Evolutionary conservation across 371 early-diverging fungal genomes (phyloP).

Genomic region (Gilbertella persicaria): DNA sequence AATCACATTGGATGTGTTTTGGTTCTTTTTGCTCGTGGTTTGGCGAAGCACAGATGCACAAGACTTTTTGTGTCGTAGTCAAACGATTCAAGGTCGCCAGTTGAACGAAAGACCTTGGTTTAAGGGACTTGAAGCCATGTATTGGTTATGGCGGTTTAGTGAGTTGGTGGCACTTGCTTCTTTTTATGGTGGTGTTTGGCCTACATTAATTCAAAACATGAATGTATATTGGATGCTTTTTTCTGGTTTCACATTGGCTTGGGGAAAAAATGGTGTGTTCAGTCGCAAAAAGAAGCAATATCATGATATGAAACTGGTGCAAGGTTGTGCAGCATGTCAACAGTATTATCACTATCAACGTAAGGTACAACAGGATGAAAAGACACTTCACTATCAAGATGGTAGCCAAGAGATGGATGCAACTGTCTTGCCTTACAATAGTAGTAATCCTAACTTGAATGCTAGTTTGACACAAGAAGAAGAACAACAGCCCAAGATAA

Average conservation of each 20-base stretch:
- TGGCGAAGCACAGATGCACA: constrained; percentile 30
- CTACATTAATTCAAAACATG: constrained; percentile 27
- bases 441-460: not conserved
- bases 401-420: too few relatives aligned
- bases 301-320: not conserved
- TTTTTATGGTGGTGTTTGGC: constrained; percentile 47
- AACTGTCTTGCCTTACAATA: not conserved
- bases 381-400: not conserved
- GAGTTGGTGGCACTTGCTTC: constrained; percentile 33
- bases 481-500: not conserved
- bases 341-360: not conserved
- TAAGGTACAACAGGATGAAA: not conserved
- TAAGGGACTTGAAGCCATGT: constrained; percentile 24
- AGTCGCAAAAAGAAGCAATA: not conserved
- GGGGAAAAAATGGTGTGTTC: not conserved
- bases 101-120: constrained; percentile 38
- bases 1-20: constrained; percentile 43
- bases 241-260: not conserved
- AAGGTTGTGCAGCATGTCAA: not conserved
- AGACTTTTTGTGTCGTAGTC: constrained; percentile 7
- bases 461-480: not conserved
- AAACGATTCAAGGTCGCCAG: constrained; percentile 1
- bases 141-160: constrained; percentile 42
- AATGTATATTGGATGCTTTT: not conserved
- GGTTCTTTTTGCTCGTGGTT: constrained; percentile 47